Evolutionary conservation across 345 rosid species (phyloP), one percentile per base, ranked within the genome.

Genomic region (Hypericum perforatum): DNA sequence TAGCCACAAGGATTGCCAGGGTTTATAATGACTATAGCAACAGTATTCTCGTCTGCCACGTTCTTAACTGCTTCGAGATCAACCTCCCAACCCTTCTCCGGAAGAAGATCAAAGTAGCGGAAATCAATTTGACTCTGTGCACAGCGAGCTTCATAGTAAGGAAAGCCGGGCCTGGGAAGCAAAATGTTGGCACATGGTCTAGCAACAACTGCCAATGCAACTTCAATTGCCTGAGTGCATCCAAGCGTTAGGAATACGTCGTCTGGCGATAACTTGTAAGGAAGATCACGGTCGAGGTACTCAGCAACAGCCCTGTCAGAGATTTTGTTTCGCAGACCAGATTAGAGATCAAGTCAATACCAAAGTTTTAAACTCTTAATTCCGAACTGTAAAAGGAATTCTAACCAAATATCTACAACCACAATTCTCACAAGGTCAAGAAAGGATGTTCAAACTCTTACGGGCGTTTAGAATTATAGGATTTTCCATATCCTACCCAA

Each of bases 91-190:
- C 78, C 73, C 50, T 53, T 70, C 2, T 74, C 70, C 0, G 85
- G 85, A 48, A 81, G 74, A 62, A 77, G 85, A 68, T 84, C 83
- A 14, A 73, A 77, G 60, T 71, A 59, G 14, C 83, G 83, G 52
- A 70, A 51, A 67, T 81, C 71, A 7, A 79, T 64, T 32, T 62
- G 52, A 53, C 63, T 56, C 12, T 36, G 57, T 9, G 12, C 44
- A 11, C 78, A 71, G 9, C 62, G 43, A 37, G 70, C 72, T 41
- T 78, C 75, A 40, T 77, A 84, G 49, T 52, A 70, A 13, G 85
- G 78, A 56, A 40, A 81, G 37, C 72, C 62, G 0, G 76, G 74
- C 44, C 70, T 68, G 37, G 82, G 78, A 9, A 74, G 64, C 56
- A 84, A 54, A 46, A 79, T 68, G 64, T 81, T 81, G 36, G 79